Evolutionary conservation across 2,329 filamentous ascomycete genomes (phyloP).

Genomic region (Stagonosporopsis rhizophila): DNA sequence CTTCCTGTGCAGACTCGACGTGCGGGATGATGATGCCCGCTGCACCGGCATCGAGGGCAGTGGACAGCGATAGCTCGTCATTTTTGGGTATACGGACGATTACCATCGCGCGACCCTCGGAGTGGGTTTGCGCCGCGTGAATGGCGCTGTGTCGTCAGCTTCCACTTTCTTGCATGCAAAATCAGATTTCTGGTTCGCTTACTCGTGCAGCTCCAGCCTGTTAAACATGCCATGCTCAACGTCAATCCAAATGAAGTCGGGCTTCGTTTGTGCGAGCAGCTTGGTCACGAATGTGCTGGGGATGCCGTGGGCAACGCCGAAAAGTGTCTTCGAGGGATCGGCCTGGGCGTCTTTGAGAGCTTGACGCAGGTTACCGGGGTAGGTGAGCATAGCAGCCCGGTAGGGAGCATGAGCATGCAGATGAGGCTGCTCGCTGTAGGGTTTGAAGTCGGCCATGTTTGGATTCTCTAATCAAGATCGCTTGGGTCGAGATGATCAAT

Average conservation of each 20-base stretch:
- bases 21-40: constrained; percentile 35
- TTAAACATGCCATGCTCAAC: constrained; percentile 41
- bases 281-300: constrained; percentile 38
- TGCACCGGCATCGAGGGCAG: constrained; percentile 36
- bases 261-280: constrained; percentile 35
- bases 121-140: constrained; percentile 38
- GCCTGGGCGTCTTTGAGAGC: constrained; percentile 32
- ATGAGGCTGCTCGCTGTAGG: constrained; percentile 33
- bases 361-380: constrained; percentile 31
- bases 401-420: constrained; percentile 34
- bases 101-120: constrained; percentile 31
- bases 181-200: constrained; percentile 1
- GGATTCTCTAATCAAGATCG: not conserved
- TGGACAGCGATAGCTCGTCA: constrained; percentile 31
- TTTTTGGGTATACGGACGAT: constrained; percentile 36
- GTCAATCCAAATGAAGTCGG: constrained; percentile 39
- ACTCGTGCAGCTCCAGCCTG: constrained; percentile 35
- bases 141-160: constrained; percentile 26
- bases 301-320: constrained; percentile 38
- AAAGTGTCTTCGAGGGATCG: constrained; percentile 32
- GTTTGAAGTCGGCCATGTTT: constrained; percentile 27
- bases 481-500: too few species aligned
- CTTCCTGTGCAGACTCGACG: constrained; percentile 32
- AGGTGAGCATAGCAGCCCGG: constrained; percentile 31
- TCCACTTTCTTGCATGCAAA: not conserved